These are phyloP conservation scores for Oryza officinalis DNA, from an alignment of 176 grass and related monocot genomes.

Conservation along the genomic window DNA sequence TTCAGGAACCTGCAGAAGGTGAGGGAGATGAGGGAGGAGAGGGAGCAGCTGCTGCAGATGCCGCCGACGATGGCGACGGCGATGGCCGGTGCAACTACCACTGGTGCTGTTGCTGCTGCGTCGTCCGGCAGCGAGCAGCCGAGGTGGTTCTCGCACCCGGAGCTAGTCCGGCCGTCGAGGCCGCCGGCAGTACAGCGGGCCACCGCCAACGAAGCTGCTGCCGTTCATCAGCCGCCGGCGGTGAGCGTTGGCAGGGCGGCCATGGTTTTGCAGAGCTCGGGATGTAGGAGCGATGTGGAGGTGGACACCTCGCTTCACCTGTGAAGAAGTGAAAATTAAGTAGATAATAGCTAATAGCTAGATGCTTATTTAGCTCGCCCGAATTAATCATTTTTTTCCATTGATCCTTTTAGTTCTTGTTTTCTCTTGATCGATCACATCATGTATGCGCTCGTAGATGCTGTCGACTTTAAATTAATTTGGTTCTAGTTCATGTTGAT, in stretches of 20 bases:
- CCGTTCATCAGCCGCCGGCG: background rate
- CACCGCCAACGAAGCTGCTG: background rate
- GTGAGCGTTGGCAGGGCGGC: background rate
- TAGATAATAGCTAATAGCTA: background rate
- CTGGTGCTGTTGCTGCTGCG: too few relatives aligned
- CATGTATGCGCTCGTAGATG: background rate
- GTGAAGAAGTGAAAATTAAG: slow-evolving; percentile 16
- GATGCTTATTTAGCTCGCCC: background rate
- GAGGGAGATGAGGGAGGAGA: slow-evolving; percentile 62
- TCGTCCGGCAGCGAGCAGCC: slow-evolving; percentile 36
- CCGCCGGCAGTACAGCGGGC: slow-evolving; percentile 7
- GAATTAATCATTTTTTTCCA: background rate
- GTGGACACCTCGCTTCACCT: slow-evolving; percentile 68
- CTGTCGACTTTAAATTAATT: background rate
- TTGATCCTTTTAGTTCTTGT: background rate
- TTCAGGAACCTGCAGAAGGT: slow-evolving; percentile 63
- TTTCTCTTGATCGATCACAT: background rate
- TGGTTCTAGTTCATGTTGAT: background rate
- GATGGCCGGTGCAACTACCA: background rate
- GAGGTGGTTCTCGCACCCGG: slow-evolving; percentile 82
- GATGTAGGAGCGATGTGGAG: slow-evolving; percentile 32
- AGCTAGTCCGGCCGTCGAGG: slow-evolving; percentile 56
- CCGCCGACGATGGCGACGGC: too few relatives aligned
- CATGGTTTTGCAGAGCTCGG: slow-evolving; percentile 16
- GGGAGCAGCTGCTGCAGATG: slow-evolving; percentile 30